Base-by-base conservation (phyloP, 31 red algal species). In the Asparagopsis taxiformis region DNA sequence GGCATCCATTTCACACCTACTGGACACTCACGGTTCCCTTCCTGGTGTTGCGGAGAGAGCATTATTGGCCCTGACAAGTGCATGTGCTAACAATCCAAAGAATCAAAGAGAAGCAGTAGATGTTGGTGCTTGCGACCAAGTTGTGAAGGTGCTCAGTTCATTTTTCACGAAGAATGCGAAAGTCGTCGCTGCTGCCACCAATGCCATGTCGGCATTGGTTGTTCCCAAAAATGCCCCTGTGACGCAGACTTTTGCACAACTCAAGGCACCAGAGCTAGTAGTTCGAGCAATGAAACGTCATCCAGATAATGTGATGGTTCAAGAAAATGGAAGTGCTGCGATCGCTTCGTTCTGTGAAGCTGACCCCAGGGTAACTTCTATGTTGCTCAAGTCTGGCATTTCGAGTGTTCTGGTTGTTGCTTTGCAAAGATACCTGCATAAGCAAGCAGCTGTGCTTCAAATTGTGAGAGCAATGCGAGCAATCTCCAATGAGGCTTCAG, bases 241-340 rank as follows among this genome's bases (percentile, higher is more conserved):
- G 49, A 60, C 82, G 23, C 82, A 86, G 51, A 37, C 56, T 4
- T 86, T 86, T 66, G 43, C 61, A 7, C 30, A 37, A 3, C 55
- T 75, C 19, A 69, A 76, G 33, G 82, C 82, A 41, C 59, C 70
- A 25, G 82, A 86, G 32, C 61, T 76, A 16, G 50, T 86, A 31
- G 62, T 86, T n/a, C 46, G 70, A 22, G 55, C 70, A 11, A 86
- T 75, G 82, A 86, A 86, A 53, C 46, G 54, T 38, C 70, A 86
- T 68, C 33, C 50, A 20, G 72, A 86, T 35, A 76, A 58, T 29
- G 59, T 76, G 11, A 44, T 55, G 28, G 82, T 86, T 5, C 82
- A 75, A 44, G 82, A 86, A 61, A 86, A 86, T 50, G 82, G 70
- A 39, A 76, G 70, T 58, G 35, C 72, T 43, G 82, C 82, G 28